Evolutionary conservation across 2,329 filamentous ascomycete species (phyloP).

Genomic region (Eutypa lata): DNA sequence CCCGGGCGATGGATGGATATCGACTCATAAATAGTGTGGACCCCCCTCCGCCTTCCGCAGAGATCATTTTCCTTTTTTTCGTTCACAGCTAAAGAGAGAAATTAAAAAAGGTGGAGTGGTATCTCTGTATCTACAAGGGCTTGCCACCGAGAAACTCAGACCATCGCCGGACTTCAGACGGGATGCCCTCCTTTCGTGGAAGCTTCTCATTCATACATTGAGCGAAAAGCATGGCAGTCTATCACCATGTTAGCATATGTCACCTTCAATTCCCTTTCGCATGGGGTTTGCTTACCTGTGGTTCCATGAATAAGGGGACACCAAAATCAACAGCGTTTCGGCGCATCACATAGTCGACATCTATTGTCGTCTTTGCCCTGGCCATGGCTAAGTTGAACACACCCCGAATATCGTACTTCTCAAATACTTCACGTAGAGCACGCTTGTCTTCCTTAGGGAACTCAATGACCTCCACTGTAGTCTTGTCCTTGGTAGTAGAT

Average conservation of each 20-base stretch:
- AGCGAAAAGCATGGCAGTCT: conserved; percentile 95
- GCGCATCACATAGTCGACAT: conserved; percentile 98
- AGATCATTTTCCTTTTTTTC: not conserved
- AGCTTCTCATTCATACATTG: conserved; percentile 97
- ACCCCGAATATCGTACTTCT: conserved; percentile 94
- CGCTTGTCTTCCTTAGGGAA: conserved; percentile 97
- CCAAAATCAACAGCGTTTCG: conserved; percentile 98
- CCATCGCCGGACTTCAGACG: conserved; percentile 88
- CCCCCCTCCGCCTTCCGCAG: too few relatives aligned
- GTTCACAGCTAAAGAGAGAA: not conserved
- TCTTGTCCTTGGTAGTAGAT: conserved; percentile 60
- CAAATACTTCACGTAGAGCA: conserved; percentile 87
- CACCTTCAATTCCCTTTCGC: not conserved
- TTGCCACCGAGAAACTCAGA: conserved; percentile 91
- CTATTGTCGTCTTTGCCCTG: conserved; percentile 77
- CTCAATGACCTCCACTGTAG: conserved; percentile 84
- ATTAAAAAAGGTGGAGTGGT: conserved; percentile 1
- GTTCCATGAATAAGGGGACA: conserved; percentile 97
- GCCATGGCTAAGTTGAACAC: conserved; percentile 91
- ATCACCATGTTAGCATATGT: conserved; percentile 4
- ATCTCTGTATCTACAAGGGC: conserved; percentile 56
- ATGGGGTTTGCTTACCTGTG: conserved; percentile 64
- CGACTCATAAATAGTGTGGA: not conserved
- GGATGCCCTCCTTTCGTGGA: conserved; percentile 82
- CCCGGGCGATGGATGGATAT: not conserved